These are phyloP conservation scores for Calonectria crousiana DNA, from an alignment of 2,329 filamentous ascomycete genomes.

Conservation along the genomic window DNA sequence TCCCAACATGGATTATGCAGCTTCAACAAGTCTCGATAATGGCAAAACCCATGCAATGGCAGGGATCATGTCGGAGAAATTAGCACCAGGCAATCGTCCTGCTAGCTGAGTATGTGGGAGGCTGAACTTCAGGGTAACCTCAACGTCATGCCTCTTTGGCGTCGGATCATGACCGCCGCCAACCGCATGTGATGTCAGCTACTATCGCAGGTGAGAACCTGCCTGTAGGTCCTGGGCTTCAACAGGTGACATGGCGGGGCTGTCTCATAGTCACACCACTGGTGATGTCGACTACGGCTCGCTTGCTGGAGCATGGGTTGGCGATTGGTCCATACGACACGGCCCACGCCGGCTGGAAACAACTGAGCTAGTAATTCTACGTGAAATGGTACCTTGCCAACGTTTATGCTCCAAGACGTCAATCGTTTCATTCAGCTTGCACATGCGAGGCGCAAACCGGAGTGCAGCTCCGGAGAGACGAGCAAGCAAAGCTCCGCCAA, in stretches of 20 bases:
- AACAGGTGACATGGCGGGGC: conserved; percentile 23
- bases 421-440: not conserved
- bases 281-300: conserved; percentile 13
- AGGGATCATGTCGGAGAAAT: conserved; percentile 25
- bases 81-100: conserved; percentile 1
- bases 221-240: conserved; percentile 18
- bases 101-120: not conserved
- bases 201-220: not conserved
- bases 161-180: conserved; percentile 32
- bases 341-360: conserved; percentile 5
- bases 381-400: conserved; percentile 7
- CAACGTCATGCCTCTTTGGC: conserved; percentile 36
- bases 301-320: conserved; percentile 26
- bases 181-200: conserved; percentile 25
- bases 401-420: not conserved
- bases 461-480: not conserved
- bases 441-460: not conserved
- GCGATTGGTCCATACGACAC: conserved; percentile 25
- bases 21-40: conserved; percentile 12
- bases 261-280: conserved; percentile 34
- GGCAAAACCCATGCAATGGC: conserved; percentile 24
- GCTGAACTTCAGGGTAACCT: conserved; percentile 19
- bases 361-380: not conserved
- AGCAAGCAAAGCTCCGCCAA: not conserved
- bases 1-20: conserved; percentile 20